Conservation (phyloP, 495 filamentous ascomycete genomes). For the Lasiosphaeria hispida region DNA sequence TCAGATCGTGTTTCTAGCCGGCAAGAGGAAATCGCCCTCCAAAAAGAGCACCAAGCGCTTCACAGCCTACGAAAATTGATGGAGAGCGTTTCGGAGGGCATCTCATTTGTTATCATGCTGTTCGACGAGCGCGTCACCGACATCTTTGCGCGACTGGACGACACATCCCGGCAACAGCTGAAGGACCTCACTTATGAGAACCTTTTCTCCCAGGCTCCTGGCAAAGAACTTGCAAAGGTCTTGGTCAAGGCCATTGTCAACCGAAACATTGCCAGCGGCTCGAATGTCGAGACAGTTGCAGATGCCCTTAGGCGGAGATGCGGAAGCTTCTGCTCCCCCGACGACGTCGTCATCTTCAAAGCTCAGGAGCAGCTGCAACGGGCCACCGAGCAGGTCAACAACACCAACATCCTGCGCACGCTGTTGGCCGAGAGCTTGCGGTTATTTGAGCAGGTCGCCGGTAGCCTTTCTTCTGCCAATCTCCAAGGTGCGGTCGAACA, state of each 20-base stretch:
- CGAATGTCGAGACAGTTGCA: slow-evolving; percentile 94
- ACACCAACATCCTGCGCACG: slow-evolving; percentile 73
- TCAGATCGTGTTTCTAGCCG: slow-evolving; percentile 72
- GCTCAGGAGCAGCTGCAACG: slow-evolving; percentile 91
- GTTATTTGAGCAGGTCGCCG: slow-evolving; percentile 84
- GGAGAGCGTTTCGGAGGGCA: slow-evolving; percentile 85
- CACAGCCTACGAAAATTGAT: slow-evolving; percentile 80
- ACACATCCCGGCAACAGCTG: slow-evolving; percentile 62
- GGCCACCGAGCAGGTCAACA: slow-evolving; percentile 72
- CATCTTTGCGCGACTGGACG: slow-evolving; percentile 77
- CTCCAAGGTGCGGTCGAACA: slow-evolving; percentile 72
- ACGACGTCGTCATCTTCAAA: slow-evolving; percentile 97
- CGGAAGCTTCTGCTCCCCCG: slow-evolving; percentile 93
- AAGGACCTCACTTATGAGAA: slow-evolving; percentile 77
- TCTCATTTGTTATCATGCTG: slow-evolving; percentile 88
- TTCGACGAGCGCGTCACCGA: slow-evolving; percentile 91
- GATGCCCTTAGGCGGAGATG: slow-evolving; percentile 87
- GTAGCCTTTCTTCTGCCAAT: slow-evolving; percentile 74
- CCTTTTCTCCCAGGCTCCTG: slow-evolving; percentile 73
- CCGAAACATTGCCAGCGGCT: slow-evolving; percentile 89
- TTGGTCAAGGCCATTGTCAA: slow-evolving; percentile 98
- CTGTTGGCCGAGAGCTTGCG: slow-evolving; percentile 84
- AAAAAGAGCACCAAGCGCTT: slow-evolving; percentile 90
- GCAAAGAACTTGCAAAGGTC: slow-evolving; percentile 91
- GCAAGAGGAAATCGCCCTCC: slow-evolving; percentile 84